A percentile compares a stretch with the other conserved stretches of the same genome.
Evolutionary conservation across 2,329 filamentous ascomycete species (phyloP).

Genomic region (Ophiostoma ips): DNA sequence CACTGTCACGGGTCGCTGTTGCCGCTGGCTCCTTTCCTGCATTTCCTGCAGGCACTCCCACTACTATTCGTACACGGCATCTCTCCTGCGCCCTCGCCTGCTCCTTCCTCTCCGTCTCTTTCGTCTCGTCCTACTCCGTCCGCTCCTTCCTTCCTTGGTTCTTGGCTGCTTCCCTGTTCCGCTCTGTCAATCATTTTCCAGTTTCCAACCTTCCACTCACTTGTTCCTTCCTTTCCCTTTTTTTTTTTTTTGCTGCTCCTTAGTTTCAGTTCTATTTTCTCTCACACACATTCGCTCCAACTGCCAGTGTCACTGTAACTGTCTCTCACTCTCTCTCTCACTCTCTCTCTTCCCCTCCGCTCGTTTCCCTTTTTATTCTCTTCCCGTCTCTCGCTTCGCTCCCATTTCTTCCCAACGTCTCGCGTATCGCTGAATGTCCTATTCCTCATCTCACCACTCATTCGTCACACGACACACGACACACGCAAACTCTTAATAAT

Average conservation of each 20-base stretch:
- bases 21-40: background rate
- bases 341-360: background rate
- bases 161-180: background rate
- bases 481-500: too few relatives aligned
- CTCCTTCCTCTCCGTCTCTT: background rate
- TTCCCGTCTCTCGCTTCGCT: background rate
- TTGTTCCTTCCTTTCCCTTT: slow-evolving; percentile 1
- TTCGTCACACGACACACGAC: background rate
- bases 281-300: too few relatives aligned
- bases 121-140: background rate
- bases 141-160: background rate
- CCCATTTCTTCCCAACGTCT: too few relatives aligned
- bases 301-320: too few relatives aligned
- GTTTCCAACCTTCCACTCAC: background rate
- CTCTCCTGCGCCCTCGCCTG: background rate
- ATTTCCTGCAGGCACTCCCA: background rate
- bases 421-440: too few relatives aligned
- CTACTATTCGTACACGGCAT: too few relatives aligned
- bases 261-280: background rate
- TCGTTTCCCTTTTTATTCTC: background rate
- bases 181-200: background rate
- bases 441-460: background rate
- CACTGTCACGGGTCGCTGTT: background rate
- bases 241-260: background rate
- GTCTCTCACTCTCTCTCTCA: background rate